Evolutionary conservation across 805 yeast genomes (phyloP).

Genomic region (Ogataea allantospora): DNA sequence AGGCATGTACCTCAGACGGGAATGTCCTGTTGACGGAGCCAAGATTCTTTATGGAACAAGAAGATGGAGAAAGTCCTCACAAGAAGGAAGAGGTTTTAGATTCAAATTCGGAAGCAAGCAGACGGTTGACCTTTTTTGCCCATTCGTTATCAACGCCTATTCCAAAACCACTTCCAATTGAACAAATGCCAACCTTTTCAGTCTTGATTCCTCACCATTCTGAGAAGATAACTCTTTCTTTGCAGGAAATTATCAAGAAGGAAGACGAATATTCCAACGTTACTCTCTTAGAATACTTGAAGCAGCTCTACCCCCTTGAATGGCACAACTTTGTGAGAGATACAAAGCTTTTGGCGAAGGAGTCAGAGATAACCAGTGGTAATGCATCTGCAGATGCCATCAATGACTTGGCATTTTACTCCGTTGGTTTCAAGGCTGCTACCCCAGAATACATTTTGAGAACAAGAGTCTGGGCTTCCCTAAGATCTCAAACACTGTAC

Average conservation of each 20-base stretch:
- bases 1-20: conserved; percentile 36
- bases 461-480: conserved; percentile 84
- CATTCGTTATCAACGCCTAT: conserved; percentile 86
- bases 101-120: conserved; percentile 69
- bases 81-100: conserved; percentile 54
- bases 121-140: conserved; percentile 85
- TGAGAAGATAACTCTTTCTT: conserved; percentile 73
- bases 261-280: conserved; percentile 60
- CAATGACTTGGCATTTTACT: conserved; percentile 64
- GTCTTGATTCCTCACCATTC: conserved; percentile 85
- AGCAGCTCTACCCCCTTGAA: conserved; percentile 54
- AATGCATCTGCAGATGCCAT: conserved; percentile 16
- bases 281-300: conserved; percentile 54
- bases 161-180: conserved; percentile 65
- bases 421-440: conserved; percentile 68
- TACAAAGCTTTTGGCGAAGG: conserved; percentile 53
- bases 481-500: conserved; percentile 77
- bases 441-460: conserved; percentile 62
- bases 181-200: conserved; percentile 75
- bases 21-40: conserved; percentile 62
- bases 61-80: conserved; percentile 52
- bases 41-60: conserved; percentile 75
- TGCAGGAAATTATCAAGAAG: conserved; percentile 77
- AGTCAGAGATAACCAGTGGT: conserved; percentile 22
- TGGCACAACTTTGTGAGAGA: conserved; percentile 59